phyloP scores from a whole-genome alignment of 73 alveolate genomes.

The Paramecium sonneborni region DNA sequence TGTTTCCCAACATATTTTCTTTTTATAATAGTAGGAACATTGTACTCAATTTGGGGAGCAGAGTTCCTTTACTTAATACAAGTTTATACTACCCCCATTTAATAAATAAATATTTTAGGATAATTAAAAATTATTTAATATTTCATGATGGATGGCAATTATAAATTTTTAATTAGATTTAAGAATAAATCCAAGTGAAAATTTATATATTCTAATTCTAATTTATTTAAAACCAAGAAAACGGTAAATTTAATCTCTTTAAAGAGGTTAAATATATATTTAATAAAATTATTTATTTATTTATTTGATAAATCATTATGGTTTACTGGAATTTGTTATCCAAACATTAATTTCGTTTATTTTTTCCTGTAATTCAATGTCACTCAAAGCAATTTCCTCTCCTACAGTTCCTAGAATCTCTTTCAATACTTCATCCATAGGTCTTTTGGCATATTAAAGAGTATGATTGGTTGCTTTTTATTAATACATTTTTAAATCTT shows the following conservation, averaged over 20 bases:
- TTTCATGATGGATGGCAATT: neutral
- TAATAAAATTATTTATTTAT: too few species aligned
- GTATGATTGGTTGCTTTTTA: constrained; percentile 39
- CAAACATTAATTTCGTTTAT: neutral
- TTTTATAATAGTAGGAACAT: neutral
- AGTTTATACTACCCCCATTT: constrained; percentile 10
- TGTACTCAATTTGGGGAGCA: neutral
- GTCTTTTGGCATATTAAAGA: neutral
- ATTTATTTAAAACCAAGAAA: too few species aligned
- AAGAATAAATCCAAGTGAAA: neutral
- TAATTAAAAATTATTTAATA: neutral
- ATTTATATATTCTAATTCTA: neutral
- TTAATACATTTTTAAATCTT: constrained; percentile 27
- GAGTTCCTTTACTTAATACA: neutral
- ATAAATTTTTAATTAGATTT: neutral
- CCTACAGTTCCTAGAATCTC: neutral
- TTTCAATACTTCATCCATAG: neutral
- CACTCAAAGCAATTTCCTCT: neutral
- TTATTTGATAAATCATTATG: neutral
- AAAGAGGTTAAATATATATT: too few species aligned
- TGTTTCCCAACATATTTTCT: neutral
- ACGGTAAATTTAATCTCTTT: too few species aligned
- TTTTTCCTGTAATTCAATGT: neutral
- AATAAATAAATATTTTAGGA: neutral
- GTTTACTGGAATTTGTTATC: neutral